Conservation (phyloP, 805 yeast species). For the Suhomyces emberorum region DNA sequence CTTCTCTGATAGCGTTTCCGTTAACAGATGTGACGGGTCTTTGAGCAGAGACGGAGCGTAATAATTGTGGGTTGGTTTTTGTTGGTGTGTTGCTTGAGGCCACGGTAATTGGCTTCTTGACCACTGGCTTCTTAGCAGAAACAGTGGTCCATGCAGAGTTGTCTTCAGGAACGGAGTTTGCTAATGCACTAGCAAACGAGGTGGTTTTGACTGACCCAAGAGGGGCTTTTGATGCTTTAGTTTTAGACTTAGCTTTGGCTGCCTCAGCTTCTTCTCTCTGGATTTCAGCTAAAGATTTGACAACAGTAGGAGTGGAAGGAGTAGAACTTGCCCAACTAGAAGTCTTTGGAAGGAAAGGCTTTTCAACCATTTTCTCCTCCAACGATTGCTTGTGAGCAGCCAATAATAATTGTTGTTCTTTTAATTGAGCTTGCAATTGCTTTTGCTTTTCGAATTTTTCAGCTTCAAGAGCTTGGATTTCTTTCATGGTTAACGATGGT, state of each 20-base stretch:
- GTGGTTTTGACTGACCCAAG: slow-evolving; percentile 7
- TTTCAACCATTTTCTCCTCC: slow-evolving; percentile 22
- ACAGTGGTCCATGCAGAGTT: slow-evolving; percentile 47
- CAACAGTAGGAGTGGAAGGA: slow-evolving; percentile 26
- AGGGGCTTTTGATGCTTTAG: slow-evolving; percentile 8
- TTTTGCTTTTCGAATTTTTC: slow-evolving; percentile 39
- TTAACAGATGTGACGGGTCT: slow-evolving; percentile 21
- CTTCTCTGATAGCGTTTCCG: slow-evolving; percentile 40
- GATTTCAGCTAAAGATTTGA: slow-evolving; percentile 57
- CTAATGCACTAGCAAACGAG: slow-evolving; percentile 33
- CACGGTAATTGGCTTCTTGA: slow-evolving; percentile 18
- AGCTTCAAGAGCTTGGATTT: slow-evolving; percentile 51
- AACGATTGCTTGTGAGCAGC: slow-evolving; percentile 19
- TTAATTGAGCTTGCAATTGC: slow-evolving; percentile 33
- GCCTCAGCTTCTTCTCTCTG: slow-evolving; percentile 56
- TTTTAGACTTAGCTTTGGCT: slow-evolving; percentile 25
- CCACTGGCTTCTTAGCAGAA: slow-evolving; percentile 29
- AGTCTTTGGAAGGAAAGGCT: slow-evolving; percentile 34
- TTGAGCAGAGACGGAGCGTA: slow-evolving; percentile 35
- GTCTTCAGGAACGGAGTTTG: slow-evolving; percentile 26
- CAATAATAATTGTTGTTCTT: slow-evolving; percentile 19
- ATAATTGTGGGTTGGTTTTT: slow-evolving; percentile 31
- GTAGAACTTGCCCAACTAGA: slow-evolving; percentile 43
- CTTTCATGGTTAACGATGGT: slow-evolving; percentile 47
- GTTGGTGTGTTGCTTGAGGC: slow-evolving; percentile 18